These are phyloP conservation scores for Arthrinium phaeospermum DNA, from an alignment of 2,329 filamentous ascomycete genomes.

Conservation along the genomic window DNA sequence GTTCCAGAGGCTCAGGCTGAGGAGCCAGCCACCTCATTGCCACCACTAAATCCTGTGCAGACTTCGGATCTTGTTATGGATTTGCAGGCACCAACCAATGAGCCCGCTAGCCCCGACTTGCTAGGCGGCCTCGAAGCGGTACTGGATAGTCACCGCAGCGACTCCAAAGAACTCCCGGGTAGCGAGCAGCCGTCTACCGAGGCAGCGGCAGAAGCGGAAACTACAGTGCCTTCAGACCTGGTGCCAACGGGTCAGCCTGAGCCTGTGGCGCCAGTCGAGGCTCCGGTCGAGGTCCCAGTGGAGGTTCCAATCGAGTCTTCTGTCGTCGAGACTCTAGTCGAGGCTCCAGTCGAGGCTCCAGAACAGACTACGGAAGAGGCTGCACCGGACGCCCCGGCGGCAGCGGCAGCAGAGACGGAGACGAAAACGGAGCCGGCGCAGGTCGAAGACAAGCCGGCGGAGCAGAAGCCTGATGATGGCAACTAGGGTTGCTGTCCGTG, in stretches of 20 bases:
- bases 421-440: neutral
- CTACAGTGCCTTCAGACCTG: neutral
- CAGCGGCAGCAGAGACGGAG: neutral
- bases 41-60: slow-evolving; percentile 21
- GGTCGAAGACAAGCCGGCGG: neutral
- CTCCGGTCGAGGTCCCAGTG: neutral
- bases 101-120: slow-evolving; percentile 48
- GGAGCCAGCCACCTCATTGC: slow-evolving; percentile 1
- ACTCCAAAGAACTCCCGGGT: slow-evolving; percentile 26
- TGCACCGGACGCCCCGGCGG: too few species aligned
- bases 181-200: neutral
- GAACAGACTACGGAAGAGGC: neutral
- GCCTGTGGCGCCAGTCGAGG: neutral
- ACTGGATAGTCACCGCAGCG: slow-evolving; percentile 46
- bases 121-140: slow-evolving; percentile 53
- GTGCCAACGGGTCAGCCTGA: slow-evolving; percentile 1
- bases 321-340: too few species aligned
- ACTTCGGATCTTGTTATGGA: slow-evolving; percentile 29
- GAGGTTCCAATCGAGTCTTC: neutral
- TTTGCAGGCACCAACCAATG: slow-evolving; percentile 29
- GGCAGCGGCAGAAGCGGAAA: neutral
- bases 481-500: neutral
- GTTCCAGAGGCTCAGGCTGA: neutral
- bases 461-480: neutral
- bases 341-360: neutral